A percentile compares a stretch with the other conserved stretches of the same genome.
Conservation (phyloP, 306 rosid species). For the Styphnolobium japonicum region DNA sequence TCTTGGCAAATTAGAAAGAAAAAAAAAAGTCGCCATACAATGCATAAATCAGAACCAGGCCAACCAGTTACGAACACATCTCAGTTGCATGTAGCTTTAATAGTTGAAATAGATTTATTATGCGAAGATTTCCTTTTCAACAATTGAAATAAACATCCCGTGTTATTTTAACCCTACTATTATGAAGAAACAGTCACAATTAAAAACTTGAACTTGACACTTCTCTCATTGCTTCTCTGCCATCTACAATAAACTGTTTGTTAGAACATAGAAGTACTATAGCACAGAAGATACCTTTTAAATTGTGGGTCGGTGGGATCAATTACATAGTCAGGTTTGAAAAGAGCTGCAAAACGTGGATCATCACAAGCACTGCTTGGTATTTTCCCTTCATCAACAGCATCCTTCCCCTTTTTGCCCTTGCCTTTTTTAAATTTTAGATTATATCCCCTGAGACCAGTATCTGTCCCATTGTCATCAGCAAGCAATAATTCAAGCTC, state of each 20-base stretch:
- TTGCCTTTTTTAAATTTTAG: slow-evolving; percentile 60
- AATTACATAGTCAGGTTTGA: slow-evolving; percentile 54
- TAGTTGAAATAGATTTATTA: background rate
- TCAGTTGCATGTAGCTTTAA: background rate
- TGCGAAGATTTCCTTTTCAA: background rate
- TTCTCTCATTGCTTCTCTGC: background rate
- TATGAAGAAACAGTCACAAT: background rate
- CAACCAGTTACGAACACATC: background rate
- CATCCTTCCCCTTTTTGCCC: slow-evolving; percentile 57
- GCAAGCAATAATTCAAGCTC: slow-evolving; percentile 96
- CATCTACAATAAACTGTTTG: background rate
- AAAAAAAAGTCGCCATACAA: background rate
- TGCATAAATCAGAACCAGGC: background rate
- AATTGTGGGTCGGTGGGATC: slow-evolving; percentile 92
- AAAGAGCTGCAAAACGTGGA: slow-evolving; percentile 75
- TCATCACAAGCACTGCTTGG: slow-evolving; percentile 61
- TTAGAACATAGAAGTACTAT: background rate
- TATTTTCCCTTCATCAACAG: slow-evolving; percentile 60
- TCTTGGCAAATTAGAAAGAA: slow-evolving; percentile 11
- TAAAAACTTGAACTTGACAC: background rate
- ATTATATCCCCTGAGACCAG: slow-evolving; percentile 68
- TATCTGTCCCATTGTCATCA: slow-evolving; percentile 63
- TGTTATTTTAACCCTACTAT: background rate
- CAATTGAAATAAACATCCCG: background rate
- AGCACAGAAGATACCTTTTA: slow-evolving; percentile 63